phyloP scores from a whole-genome alignment of 805 yeast species.

The Myxozyma neglecta region DNA sequence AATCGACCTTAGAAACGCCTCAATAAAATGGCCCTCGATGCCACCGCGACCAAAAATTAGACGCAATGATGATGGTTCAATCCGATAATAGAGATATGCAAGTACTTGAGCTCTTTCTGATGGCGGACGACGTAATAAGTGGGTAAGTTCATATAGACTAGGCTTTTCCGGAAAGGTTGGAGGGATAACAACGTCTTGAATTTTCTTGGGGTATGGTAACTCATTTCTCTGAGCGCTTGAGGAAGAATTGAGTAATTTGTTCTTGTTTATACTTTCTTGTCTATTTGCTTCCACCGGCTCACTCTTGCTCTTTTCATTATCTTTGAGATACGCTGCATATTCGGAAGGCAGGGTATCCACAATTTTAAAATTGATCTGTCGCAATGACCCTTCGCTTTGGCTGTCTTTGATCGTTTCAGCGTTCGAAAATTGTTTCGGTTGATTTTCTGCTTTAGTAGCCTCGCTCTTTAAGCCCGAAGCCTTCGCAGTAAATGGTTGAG shows the following conservation, averaged over 20 bases:
- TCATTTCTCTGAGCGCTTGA: background rate
- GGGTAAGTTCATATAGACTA: slow-evolving; percentile 20
- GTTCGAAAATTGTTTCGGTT: too few species aligned
- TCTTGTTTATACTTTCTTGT: background rate
- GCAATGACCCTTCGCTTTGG: background rate
- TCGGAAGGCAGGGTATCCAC: background rate
- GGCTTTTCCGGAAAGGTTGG: slow-evolving; percentile 4
- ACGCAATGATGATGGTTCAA: slow-evolving; percentile 2
- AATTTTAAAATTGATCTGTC: background rate
- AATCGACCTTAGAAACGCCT: slow-evolving; percentile 15
- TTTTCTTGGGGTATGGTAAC: background rate
- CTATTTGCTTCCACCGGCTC: background rate
- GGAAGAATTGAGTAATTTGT: background rate
- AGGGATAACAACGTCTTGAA: slow-evolving; percentile 5
- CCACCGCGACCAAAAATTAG: slow-evolving; percentile 25
- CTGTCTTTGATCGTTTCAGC: too few species aligned
- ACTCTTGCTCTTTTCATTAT: background rate
- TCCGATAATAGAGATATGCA: slow-evolving; percentile 7
- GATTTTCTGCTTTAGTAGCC: background rate
- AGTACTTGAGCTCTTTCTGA: slow-evolving; percentile 13
- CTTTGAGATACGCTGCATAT: background rate
- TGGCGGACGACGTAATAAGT: slow-evolving; percentile 20
- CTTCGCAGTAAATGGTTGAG: background rate
- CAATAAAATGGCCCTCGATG: slow-evolving; percentile 21
- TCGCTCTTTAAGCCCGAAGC: background rate